Base-by-base conservation (phyloP, 2,329 filamentous ascomycete genomes). In the Dryadomyces sulphureus region DNA sequence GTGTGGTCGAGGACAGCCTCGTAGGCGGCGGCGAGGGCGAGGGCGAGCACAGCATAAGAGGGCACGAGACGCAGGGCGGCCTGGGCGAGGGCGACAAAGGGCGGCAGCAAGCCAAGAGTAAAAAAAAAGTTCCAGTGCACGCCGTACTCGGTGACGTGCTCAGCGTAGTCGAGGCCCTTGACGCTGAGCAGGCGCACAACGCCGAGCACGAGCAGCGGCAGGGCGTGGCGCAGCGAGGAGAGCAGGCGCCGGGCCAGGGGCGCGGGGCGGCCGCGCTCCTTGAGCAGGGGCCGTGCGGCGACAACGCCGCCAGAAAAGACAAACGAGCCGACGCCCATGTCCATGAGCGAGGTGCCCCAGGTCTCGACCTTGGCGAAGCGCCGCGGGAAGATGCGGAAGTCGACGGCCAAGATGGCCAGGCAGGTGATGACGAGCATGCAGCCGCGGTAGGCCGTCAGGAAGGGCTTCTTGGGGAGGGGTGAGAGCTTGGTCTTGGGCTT, bases 71-170 rank as follows among this genome's bases (percentile, higher is more conserved):
- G 68, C 48, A 90, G 75, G 0, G 80, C 66, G 1, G 82, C 75
- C 59, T 93, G 85, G 50, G 90, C 85, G 0, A 92, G 61, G 24
- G 90, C 88, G 45, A 94, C 79, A 56, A 94, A 94, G 1, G 89
- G 89, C 1, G 90, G 87, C 21, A 98, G 66, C 41, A 95, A 75
- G 6, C 80, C 89, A 9, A 98, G 70, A 0, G 92, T 98, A 65
- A 96, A 96, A 72, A 98, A 98, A 63, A 98, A 98, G 62, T 98
- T 98, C 92, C 92, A 98, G 62, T 98, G 92, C 9, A 98, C 86
- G 38, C 92, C 92, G 59, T 98, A 98, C 60, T 98, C 92, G 14
- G 86, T 88, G 48, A 95, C 87, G 66, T 98, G 92, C 61, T 98
- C 92, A 3, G 89, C 89, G 59, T 98, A 98, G 59, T 96, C 88